A percentile compares a stretch with the other conserved stretches of the same genome.
Evolutionary conservation across 2,329 filamentous ascomycete genomes (phyloP).

Genomic region (Penicillium oxalicum): DNA sequence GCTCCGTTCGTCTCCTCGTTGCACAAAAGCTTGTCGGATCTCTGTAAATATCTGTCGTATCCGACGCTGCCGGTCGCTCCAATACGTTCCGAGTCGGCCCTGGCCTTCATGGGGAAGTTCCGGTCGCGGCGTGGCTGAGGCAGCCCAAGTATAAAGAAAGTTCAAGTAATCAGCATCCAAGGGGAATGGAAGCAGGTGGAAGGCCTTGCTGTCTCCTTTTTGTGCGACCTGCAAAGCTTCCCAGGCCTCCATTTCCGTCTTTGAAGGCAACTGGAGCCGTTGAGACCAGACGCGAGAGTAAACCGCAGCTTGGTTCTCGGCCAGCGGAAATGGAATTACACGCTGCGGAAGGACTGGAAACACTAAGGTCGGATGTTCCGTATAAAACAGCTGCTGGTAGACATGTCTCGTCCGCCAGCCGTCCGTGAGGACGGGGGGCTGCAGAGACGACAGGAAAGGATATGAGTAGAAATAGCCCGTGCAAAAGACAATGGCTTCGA

Average conservation of each 20-base stretch:
- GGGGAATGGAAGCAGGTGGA: conserved; percentile 51
- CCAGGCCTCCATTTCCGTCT: conserved; percentile 63
- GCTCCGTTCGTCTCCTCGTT: conserved; percentile 52
- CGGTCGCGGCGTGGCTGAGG: conserved; percentile 28
- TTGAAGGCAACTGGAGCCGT: conserved; percentile 57
- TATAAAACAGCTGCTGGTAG: conserved; percentile 75
- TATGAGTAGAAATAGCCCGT: conserved; percentile 85
- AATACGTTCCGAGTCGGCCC: conserved; percentile 64
- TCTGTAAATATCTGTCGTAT: conserved; percentile 60
- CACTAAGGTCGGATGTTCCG: conserved; percentile 67
- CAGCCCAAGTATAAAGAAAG: conserved; percentile 40
- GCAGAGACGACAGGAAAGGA: conserved; percentile 57
- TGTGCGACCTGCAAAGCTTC: conserved; percentile 44
- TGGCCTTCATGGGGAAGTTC: conserved; percentile 40
- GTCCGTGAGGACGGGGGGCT: conserved; percentile 56
- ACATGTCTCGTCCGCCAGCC: conserved; percentile 66
- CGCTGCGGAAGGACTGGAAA: conserved; percentile 72
- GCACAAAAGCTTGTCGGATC: conserved; percentile 67
- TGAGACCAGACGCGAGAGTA: conserved; percentile 73
- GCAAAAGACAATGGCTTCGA: conserved; percentile 78
- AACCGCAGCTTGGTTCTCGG: conserved; percentile 72
- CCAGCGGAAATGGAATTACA: conserved; percentile 79
- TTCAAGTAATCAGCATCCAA: conserved; percentile 44
- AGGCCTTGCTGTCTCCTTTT: conserved; percentile 45
- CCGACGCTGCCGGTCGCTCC: conserved; percentile 68